Evolutionary conservation across 352 stramenopile genomes (phyloP).

Genomic region (Globisporangium irregulare): DNA sequence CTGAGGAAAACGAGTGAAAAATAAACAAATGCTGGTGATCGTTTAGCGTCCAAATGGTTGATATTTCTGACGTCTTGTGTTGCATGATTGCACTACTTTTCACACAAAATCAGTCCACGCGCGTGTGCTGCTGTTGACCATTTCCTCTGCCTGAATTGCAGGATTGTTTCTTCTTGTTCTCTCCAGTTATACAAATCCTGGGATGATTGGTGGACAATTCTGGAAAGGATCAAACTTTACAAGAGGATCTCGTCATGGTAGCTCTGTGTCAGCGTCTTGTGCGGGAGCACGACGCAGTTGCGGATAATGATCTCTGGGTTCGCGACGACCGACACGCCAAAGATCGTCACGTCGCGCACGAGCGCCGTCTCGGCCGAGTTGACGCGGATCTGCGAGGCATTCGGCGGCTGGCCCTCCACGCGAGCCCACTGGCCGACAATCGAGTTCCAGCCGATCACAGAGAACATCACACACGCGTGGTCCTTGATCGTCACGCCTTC

Average conservation of each 20-base stretch:
- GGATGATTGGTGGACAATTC: background rate
- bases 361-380: constrained; percentile 67
- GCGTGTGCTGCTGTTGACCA: background rate
- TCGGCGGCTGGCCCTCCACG: constrained; percentile 79
- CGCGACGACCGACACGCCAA: constrained; percentile 83
- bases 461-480: constrained; percentile 84
- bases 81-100: background rate
- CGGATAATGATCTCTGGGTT: constrained; percentile 88
- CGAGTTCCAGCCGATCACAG: constrained; percentile 88
- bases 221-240: constrained; percentile 29
- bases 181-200: constrained; percentile 9
- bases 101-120: background rate
- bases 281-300: constrained; percentile 86
- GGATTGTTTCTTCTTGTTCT: background rate
- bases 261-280: constrained; percentile 86
- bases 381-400: constrained; percentile 67
- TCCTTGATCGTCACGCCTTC: constrained; percentile 88
- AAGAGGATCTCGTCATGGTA: constrained; percentile 90
- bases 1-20: background rate
- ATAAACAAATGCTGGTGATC: background rate
- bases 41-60: background rate
- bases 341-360: constrained; percentile 89
- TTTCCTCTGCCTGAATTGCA: background rate
- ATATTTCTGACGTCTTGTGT: background rate
- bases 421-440: constrained; percentile 86